phyloP scores from a whole-genome alignment of 345 rosid species.

The Acer yangbiense region DNA sequence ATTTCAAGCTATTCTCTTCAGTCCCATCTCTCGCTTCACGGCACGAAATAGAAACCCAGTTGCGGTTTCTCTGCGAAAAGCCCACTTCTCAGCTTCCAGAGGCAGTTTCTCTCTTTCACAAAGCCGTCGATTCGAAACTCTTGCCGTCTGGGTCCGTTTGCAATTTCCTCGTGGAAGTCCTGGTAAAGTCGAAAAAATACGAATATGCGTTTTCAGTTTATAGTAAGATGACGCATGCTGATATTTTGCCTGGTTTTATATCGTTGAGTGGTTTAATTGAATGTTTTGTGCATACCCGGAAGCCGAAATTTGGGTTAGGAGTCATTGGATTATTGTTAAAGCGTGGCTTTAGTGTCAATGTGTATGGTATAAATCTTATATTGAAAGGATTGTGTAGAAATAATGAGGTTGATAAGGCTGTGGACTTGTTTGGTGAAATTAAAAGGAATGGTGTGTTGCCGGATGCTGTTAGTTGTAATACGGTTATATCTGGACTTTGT shows the following conservation, averaged over 20 bases:
- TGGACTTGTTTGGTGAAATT: slow-evolving; percentile 46
- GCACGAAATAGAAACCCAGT: slow-evolving; percentile 36
- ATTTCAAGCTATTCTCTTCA: slow-evolving; percentile 31
- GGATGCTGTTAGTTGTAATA: slow-evolving; percentile 51
- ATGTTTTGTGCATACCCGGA: slow-evolving; percentile 44
- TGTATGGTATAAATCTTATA: slow-evolving; percentile 46
- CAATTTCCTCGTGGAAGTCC: slow-evolving; percentile 44
- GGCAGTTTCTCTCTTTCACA: slow-evolving; percentile 48
- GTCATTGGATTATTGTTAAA: slow-evolving; percentile 54
- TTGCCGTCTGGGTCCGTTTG: slow-evolving; percentile 39
- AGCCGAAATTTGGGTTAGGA: slow-evolving; percentile 40
- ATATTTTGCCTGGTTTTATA: slow-evolving; percentile 38
- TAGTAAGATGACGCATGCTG: slow-evolving; percentile 37
- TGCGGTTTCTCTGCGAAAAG: slow-evolving; percentile 39
- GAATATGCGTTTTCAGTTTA: slow-evolving; percentile 52
- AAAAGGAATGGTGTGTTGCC: slow-evolving; percentile 35
- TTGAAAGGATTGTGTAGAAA: slow-evolving; percentile 60
- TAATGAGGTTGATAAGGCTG: slow-evolving; percentile 32
- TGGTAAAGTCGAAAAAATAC: slow-evolving; percentile 55
- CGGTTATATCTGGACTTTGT: slow-evolving; percentile 54
- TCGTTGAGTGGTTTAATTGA: slow-evolving; percentile 59
- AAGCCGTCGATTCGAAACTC: slow-evolving; percentile 36
- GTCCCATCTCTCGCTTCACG: slow-evolving; percentile 19
- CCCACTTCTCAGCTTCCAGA: slow-evolving; percentile 34
- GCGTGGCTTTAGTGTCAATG: slow-evolving; percentile 53